Evolutionary conservation across 2,329 filamentous ascomycete genomes (phyloP).

Genomic region (Aspergillus sergii): DNA sequence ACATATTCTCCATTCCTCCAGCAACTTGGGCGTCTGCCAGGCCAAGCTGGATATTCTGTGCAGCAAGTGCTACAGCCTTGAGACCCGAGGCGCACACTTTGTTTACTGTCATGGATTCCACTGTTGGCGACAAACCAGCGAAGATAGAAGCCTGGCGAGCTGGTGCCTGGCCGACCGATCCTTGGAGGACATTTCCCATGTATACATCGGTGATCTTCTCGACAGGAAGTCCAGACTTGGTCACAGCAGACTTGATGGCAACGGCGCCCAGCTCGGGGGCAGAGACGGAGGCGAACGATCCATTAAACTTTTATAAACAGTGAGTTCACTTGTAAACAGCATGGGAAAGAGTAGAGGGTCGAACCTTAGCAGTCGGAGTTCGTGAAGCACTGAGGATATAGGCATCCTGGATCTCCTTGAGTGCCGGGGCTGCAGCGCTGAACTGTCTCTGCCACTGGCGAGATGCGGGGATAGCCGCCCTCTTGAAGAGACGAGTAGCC

Average conservation of each 20-base stretch:
- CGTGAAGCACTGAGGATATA: conserved; percentile 91
- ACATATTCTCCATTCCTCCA: conserved; percentile 99
- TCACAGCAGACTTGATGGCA: conserved; percentile 87
- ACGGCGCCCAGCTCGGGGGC: conserved; percentile 87
- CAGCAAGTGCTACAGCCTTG: conserved; percentile 87
- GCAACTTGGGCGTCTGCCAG: conserved; percentile 86
- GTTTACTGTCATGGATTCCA: conserved; percentile 93
- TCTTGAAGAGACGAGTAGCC: conserved; percentile 29
- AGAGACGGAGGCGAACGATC: conserved; percentile 78
- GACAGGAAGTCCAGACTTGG: conserved; percentile 79
- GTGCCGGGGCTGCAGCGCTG: conserved; percentile 50
- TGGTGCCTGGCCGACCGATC: conserved; percentile 81
- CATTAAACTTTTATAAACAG: conserved; percentile 73
- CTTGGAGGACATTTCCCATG: conserved; percentile 94
- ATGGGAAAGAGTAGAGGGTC: conserved; percentile 1
- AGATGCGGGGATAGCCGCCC: conserved; percentile 44
- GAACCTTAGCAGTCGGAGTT: conserved; percentile 86
- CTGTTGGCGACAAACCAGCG: conserved; percentile 75
- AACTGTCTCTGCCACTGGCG: conserved; percentile 55
- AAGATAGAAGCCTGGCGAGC: conserved; percentile 89
- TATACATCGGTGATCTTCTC: conserved; percentile 89
- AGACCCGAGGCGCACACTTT: conserved; percentile 97
- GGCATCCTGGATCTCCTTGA: conserved; percentile 78
- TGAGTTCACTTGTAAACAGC: conserved; percentile 7
- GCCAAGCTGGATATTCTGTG: conserved; percentile 92